Evolutionary conservation across 1,284 basidiomycete genomes (phyloP), one percentile per base, ranked within the genome.

Genomic region (Omphalotus olearius): DNA sequence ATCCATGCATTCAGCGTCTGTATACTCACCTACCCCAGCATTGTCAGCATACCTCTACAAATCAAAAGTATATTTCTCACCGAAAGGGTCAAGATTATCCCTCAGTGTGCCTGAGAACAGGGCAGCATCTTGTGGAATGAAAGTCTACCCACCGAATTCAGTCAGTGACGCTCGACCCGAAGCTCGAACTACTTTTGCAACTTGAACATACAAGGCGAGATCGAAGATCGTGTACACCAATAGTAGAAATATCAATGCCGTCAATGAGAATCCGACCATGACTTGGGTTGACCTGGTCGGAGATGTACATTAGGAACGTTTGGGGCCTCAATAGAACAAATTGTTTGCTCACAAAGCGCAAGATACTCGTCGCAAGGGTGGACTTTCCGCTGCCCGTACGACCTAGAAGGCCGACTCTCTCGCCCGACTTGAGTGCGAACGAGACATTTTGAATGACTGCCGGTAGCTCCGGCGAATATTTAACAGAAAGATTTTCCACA

Each of bases 211-310:
- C 85, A 61, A 92, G 64, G 47, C 85, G 75, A 14, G 85, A 85
- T 30, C 93, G 79, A 50, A 97, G 65, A 66, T 95, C 92, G 62
- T 91, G 79, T 18, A 96, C 72, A 1, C 93, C 93, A 56, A 98
- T 94, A 4, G 72, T 83, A 0, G 88, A 85, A 52, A 97, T 91
- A 65, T 97, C 92, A 58, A 97, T 84, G 0, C 93, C 93, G 59
- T 95, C 93, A 39, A 97, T 83, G 48, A 87, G 49, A 56, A 98
- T 94, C 44, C 74, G 79, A 0, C 95, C 95, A 9, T 72, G 70
- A 1, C 79, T 73, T 0, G 93, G 93, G 61, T 98, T 94, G 6
- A 88, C 76, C 80, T 83, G 45, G 7, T 16, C 17, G 25, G 17
- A n/a, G n/a, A 14, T 2, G n/a, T 41, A 16, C 20, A 33, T 16